Evolutionary conservation across 176 grass and related monocot species (phyloP).

Genomic region (Themeda triandra): DNA sequence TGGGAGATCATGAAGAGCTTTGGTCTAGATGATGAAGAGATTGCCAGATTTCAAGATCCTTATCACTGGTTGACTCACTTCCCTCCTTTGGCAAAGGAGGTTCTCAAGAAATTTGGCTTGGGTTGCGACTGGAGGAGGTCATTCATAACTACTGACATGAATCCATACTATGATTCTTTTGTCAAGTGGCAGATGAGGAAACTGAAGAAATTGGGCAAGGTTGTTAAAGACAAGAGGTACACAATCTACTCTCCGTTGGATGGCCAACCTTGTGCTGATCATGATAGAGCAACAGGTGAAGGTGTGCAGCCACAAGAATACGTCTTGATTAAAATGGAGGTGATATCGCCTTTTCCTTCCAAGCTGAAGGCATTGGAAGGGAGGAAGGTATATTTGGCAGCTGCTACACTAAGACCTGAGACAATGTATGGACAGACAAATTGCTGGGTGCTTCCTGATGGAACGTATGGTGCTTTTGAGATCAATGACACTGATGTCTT

Average conservation of each 20-base stretch:
- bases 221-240: slow-evolving; percentile 78
- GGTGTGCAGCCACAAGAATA: slow-evolving; percentile 73
- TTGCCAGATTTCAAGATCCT: slow-evolving; percentile 67
- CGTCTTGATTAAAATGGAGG: slow-evolving; percentile 81
- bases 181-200: slow-evolving; percentile 82
- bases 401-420: slow-evolving; percentile 72
- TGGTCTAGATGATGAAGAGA: slow-evolving; percentile 49
- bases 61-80: slow-evolving; percentile 65
- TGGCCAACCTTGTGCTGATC: slow-evolving; percentile 79
- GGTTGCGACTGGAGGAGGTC: slow-evolving; percentile 69
- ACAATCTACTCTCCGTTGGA: slow-evolving; percentile 78
- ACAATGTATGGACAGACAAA: slow-evolving; percentile 87
- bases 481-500: slow-evolving; percentile 79
- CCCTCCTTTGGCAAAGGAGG: slow-evolving; percentile 56
- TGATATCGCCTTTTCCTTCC: slow-evolving; percentile 53
- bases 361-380: slow-evolving; percentile 69
- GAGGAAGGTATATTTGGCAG: slow-evolving; percentile 64
- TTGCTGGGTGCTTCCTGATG: slow-evolving; percentile 80
- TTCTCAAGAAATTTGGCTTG: slow-evolving; percentile 63
- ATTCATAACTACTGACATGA: slow-evolving; percentile 73
- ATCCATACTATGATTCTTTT: slow-evolving; percentile 76
- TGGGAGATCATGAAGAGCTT: slow-evolving; percentile 83
- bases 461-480: slow-evolving; percentile 72
- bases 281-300: slow-evolving; percentile 68
- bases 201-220: slow-evolving; percentile 53